phyloP scores from a whole-genome alignment of 352 stramenopile species.

The Globisporangium megalacanthum region DNA sequence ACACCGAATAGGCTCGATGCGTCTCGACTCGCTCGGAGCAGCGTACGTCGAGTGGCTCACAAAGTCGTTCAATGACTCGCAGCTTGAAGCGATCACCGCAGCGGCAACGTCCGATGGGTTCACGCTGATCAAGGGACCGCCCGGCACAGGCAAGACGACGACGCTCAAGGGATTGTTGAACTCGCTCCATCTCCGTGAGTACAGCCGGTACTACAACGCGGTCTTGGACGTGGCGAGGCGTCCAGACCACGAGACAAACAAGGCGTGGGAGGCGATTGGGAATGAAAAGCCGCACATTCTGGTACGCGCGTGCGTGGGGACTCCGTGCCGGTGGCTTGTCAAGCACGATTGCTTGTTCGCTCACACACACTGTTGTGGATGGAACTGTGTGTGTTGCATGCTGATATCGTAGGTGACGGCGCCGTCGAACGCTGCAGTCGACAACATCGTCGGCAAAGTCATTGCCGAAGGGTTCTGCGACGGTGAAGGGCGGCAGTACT shows the following conservation, averaged over 20 bases:
- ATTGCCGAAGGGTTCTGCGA: conserved; percentile 95
- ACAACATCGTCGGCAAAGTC: conserved; percentile 97
- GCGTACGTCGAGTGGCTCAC: conserved; percentile 81
- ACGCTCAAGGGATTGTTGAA: conserved; percentile 91
- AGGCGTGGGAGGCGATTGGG: conserved; percentile 74
- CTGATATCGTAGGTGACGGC: conserved; percentile 59
- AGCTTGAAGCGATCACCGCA: conserved; percentile 86
- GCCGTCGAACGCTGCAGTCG: conserved; percentile 94
- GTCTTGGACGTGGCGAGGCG: conserved; percentile 76
- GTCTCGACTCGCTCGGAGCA: conserved; percentile 70
- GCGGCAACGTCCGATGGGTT: conserved; percentile 87
- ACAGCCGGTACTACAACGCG: conserved; percentile 90
- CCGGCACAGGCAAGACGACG: conserved; percentile 90
- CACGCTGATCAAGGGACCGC: conserved; percentile 89
- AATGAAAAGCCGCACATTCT: conserved; percentile 93
- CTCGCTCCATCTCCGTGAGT: conserved; percentile 89
- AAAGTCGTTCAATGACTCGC: conserved; percentile 84
- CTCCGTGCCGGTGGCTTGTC: not conserved
- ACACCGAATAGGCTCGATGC: conserved; percentile 66
- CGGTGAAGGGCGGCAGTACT: conserved; percentile 90
- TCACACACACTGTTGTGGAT: not conserved
- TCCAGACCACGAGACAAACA: conserved; percentile 74
- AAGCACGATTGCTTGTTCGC: not conserved
- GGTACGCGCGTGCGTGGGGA: conserved; percentile 21
- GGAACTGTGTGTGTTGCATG: not conserved